These are phyloP conservation scores for Toxoplasma gondii DNA, from an alignment of 169 alveolate species.

Conservation along the genomic window DNA sequence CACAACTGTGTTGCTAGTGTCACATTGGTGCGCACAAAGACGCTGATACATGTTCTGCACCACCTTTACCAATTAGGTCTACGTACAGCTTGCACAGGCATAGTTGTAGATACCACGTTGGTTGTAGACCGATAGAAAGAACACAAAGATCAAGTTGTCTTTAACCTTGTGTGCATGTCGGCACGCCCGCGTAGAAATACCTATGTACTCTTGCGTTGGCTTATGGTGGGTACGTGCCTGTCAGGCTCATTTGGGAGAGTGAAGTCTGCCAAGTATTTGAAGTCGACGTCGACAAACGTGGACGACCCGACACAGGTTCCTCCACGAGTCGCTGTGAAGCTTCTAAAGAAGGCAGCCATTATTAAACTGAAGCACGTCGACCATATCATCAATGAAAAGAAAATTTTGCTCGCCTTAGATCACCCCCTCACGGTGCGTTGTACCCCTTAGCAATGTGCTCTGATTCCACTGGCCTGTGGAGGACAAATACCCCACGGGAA, in stretches of 20 bases:
- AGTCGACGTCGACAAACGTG: constrained; percentile 13
- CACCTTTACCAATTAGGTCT: too few species aligned
- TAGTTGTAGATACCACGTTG: too few species aligned
- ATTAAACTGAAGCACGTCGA: constrained; percentile 84
- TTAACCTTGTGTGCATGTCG: too few species aligned
- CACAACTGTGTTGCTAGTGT: too few species aligned
- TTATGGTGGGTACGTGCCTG: not conserved
- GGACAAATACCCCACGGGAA: not conserved
- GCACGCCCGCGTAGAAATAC: too few species aligned
- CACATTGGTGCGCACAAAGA: too few species aligned
- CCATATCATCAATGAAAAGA: constrained; percentile 92
- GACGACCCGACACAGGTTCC: constrained; percentile 63
- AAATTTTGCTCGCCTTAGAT: constrained; percentile 82
- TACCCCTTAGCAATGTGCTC: not conserved
- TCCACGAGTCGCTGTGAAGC: constrained; percentile 74
- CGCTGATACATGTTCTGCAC: too few species aligned
- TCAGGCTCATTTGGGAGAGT: constrained; percentile 70
- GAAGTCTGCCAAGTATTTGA: constrained; percentile 57
- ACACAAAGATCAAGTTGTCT: too few species aligned
- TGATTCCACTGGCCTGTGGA: not conserved
- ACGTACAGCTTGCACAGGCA: too few species aligned
- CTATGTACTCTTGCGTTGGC: not conserved
- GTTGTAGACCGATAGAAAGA: too few species aligned
- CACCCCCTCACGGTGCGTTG: constrained; percentile 89
- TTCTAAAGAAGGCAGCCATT: constrained; percentile 76